Base-by-base conservation (phyloP, 768 basidiomycete species). In the Daedaleopsis nitida region DNA sequence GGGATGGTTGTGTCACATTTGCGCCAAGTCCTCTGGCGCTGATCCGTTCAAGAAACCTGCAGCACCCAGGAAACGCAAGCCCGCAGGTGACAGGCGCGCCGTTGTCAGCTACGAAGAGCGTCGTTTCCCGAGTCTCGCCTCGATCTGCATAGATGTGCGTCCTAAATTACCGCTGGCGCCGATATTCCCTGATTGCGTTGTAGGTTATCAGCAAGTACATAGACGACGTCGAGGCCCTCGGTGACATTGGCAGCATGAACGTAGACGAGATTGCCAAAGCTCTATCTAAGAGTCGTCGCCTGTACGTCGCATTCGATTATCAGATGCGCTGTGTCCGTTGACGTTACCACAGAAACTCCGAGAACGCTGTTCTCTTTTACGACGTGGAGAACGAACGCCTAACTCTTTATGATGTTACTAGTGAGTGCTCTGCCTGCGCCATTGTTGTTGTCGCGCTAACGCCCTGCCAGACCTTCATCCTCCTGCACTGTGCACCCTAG, bases 281-380 rank as follows among this genome's bases (percentile, higher is more conserved):
- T 4, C 77, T 97, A 21, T 87, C 90, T 10, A 91, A 89, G 68
- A 92, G 88, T 68, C 79, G 95, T 42, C 82, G 86, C 60, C 76
- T 96, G 94, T 94, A 71, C 69, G 92, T 84, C 5, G 32, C 38
- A 13, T 13, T 11, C 13, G 8, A 35, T 14, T 5, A 17, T 48
- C 44, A 19, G 16, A 17, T 14, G 27, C 2, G 47, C 11, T 10
- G 10, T 21, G 19, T 27, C 47, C 8, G 35, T 42, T 44, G 5
- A 51, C 52, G 27, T 14, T 14, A 8, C 51, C 64, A 8, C 11
- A 56, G 59, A 35, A 59, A 48, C 24, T 55, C 19, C 38, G 58
- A 94, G 94, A 61, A 95, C 88, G 92, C 84, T 0, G 82, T 80
- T 23, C 77, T 99, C 12, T 98, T 99, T 76, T 96, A 97, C 69